These are phyloP conservation scores for Aspergillus cejpii DNA, from an alignment of 2,329 filamentous ascomycete genomes.

Conservation along the genomic window DNA sequence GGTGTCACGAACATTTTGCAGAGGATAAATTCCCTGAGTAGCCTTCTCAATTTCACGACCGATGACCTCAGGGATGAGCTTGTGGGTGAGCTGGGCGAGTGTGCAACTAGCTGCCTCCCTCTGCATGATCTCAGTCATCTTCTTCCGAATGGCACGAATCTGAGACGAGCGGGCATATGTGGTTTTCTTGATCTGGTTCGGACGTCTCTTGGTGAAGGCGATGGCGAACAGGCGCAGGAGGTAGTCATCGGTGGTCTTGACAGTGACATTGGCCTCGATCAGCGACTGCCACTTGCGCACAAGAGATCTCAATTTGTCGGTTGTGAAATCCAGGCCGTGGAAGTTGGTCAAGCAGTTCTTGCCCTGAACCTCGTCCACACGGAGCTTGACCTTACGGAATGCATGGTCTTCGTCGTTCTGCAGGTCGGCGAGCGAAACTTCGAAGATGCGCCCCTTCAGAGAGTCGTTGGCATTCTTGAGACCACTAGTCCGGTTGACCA, in stretches of 20 bases:
- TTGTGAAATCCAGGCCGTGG: conserved; percentile 99
- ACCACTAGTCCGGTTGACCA: conserved; percentile 99
- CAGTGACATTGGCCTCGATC: conserved; percentile 98
- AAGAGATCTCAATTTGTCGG: conserved; percentile 97
- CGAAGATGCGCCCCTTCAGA: conserved; percentile 96
- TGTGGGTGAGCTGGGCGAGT: conserved; percentile 90
- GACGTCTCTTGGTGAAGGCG: conserved; percentile 97
- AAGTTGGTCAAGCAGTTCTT: conserved; percentile 99
- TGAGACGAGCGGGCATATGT: conserved; percentile 96
- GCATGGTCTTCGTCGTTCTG: conserved; percentile 99
- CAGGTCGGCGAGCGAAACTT: conserved; percentile 96
- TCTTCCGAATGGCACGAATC: conserved; percentile 96
- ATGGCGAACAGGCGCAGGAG: conserved; percentile 98
- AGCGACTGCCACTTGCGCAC: conserved; percentile 99
- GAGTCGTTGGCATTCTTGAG: conserved; percentile 99
- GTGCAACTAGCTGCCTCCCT: conserved; percentile 93
- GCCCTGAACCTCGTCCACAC: conserved; percentile 97
- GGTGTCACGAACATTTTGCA: conserved; percentile 82
- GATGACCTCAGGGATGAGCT: conserved; percentile 99
- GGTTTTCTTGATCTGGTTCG: conserved; percentile 99
- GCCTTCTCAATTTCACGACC: conserved; percentile 99
- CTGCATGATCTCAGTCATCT: conserved; percentile 99
- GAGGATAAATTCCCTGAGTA: conserved; percentile 97
- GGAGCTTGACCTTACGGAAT: conserved; percentile 99
- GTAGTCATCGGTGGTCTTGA: conserved; percentile 99